Evolutionary conservation across 768 basidiomycete species (phyloP).

Genomic region (Russula virescens): DNA sequence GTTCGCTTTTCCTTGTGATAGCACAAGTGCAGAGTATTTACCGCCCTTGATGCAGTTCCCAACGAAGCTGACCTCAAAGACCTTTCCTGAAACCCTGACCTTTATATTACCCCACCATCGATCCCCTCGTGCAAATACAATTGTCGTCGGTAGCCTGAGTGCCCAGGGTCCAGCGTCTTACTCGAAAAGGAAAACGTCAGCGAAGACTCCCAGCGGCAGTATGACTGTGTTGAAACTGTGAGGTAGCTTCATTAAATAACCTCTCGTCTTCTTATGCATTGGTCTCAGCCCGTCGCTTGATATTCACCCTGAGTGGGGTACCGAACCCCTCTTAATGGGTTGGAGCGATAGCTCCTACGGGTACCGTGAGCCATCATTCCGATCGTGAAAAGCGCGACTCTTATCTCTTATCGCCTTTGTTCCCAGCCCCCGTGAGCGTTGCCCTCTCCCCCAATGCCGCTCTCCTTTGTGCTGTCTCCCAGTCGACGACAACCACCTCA

Average conservation of each 20-base stretch:
- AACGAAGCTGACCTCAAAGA: constrained; percentile 2
- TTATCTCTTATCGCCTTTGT: not conserved
- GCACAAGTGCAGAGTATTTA: not conserved
- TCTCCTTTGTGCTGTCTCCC: constrained; percentile 49
- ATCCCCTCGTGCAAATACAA: constrained; percentile 9
- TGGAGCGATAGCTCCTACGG: constrained; percentile 17
- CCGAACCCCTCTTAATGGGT: constrained; percentile 16
- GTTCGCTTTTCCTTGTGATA: constrained; percentile 10
- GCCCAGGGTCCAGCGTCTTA: constrained; percentile 1
- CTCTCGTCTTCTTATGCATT: not conserved
- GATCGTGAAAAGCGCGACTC: not conserved
- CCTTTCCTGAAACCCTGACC: constrained; percentile 15
- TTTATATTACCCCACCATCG: constrained; percentile 19
- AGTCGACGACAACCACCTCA: constrained; percentile 9
- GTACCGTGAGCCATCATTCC: constrained; percentile 6
- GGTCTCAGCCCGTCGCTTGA: constrained; percentile 12
- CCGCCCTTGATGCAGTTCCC: not conserved
- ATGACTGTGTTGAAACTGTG: constrained; percentile 16
- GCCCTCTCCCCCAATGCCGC: constrained; percentile 53
- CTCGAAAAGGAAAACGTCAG: not conserved
- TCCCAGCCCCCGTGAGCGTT: constrained; percentile 52
- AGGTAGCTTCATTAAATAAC: not conserved
- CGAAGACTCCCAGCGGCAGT: constrained; percentile 9
- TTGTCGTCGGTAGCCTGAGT: constrained; percentile 16
- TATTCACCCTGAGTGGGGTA: constrained; percentile 12